Evolutionary conservation across 257 asterid species (phyloP).

Genomic region (Primulina tabacum): DNA sequence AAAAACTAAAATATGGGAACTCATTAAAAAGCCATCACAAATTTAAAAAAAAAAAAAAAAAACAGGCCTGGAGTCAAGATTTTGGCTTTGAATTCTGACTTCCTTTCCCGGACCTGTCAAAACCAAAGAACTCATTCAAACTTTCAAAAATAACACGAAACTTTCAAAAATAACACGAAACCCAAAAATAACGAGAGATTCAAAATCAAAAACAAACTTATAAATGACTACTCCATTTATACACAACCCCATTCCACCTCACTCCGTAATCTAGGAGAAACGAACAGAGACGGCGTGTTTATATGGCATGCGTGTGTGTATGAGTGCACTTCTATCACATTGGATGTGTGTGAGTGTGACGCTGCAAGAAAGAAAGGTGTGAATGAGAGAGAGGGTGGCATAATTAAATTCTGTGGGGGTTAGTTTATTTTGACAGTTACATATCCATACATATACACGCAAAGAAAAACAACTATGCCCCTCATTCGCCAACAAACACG

Average conservation of each 20-base stretch:
- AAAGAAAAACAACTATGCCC: conserved; percentile 27
- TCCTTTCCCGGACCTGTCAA: conserved; percentile 64
- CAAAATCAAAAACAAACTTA: conserved; percentile 22
- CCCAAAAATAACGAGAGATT: conserved; percentile 27
- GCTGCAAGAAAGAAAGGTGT: conserved; percentile 24
- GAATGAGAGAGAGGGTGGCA: conserved; percentile 45
- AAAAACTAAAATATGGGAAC: not conserved
- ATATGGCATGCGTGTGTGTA: conserved; percentile 35
- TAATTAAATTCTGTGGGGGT: conserved; percentile 82
- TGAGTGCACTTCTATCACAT: conserved; percentile 30
- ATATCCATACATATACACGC: conserved; percentile 32
- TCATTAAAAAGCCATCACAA: conserved; percentile 4
- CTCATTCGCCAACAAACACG: conserved; percentile 22
- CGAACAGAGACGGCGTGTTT: conserved; percentile 41
- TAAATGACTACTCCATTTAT: conserved; percentile 24
- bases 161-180: conserved; percentile 19
- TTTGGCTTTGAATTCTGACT: conserved; percentile 41
- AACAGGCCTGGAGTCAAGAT: conserved; percentile 67
- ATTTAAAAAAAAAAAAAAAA: not conserved
- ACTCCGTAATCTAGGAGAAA: conserved; percentile 22
- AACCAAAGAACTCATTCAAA: conserved; percentile 36
- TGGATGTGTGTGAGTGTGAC: conserved; percentile 26
- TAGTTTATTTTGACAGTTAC: conserved; percentile 64
- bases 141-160: conserved; percentile 18
- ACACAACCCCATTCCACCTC: conserved; percentile 25